phyloP scores from a whole-genome alignment of 1,284 basidiomycete species.

The Nidula niveotomentosa region DNA sequence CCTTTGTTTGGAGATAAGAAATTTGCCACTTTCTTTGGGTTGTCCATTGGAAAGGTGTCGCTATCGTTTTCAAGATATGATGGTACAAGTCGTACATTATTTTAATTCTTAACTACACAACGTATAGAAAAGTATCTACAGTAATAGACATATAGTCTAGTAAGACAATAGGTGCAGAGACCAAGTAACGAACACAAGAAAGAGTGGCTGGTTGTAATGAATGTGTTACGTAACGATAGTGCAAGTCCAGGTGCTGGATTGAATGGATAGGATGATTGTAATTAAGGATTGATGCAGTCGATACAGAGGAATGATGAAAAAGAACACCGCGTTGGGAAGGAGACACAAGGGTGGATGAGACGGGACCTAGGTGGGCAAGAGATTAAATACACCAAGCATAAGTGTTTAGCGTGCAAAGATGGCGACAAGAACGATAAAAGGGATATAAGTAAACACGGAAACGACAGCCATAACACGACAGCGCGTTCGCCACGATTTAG shows the following conservation, averaged over 20 bases:
- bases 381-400: not conserved
- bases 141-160: not conserved
- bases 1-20: too few species aligned
- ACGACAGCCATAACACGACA: conserved; percentile 70
- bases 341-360: not conserved
- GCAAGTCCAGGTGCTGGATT: not conserved
- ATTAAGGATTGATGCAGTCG: not conserved
- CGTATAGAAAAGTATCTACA: not conserved
- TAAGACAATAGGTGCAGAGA: conserved; percentile 3
- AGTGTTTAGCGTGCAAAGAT: conserved; percentile 46
- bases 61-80: too few species aligned
- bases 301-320: not conserved
- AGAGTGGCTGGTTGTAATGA: conserved; percentile 1
- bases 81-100: not conserved
- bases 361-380: conserved; percentile 1
- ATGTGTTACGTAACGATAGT: conserved; percentile 5
- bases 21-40: too few species aligned
- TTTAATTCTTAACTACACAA: not conserved
- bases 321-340: not conserved
- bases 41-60: too few species aligned
- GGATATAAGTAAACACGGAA: conserved; percentile 73
- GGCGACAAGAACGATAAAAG: conserved; percentile 71
- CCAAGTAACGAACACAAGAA: not conserved
- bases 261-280: not conserved
- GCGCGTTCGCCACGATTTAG: conserved; percentile 66